Evolutionary conservation across 306 rosid genomes (phyloP).

Genomic region (Benincasa hispida): DNA sequence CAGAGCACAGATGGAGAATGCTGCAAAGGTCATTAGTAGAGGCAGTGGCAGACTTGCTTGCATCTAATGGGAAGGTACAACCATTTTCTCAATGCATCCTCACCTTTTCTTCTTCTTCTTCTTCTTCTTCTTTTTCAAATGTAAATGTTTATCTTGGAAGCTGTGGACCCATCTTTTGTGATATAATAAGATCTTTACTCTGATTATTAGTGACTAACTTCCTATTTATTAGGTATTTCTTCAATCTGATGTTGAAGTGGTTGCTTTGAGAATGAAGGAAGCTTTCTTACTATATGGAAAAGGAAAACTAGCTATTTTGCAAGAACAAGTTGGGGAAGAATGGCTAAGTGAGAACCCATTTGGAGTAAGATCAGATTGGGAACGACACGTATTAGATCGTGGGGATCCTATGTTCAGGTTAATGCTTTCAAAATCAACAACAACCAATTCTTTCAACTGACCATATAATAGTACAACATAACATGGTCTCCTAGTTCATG

Average conservation of each 20-base stretch:
- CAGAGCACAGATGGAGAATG: slow-evolving; percentile 89
- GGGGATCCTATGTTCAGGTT: slow-evolving; percentile 62
- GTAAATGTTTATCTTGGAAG: neutral
- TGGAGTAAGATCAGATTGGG: slow-evolving; percentile 81
- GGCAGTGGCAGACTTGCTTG: slow-evolving; percentile 58
- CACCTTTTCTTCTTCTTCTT: neutral
- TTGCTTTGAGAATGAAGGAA: slow-evolving; percentile 63
- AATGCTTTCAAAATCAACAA: slow-evolving; percentile 51
- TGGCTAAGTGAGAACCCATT: slow-evolving; percentile 84
- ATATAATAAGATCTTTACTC: neutral
- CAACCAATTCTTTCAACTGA: neutral
- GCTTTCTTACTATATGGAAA: slow-evolving; percentile 48
- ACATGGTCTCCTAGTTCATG: neutral
- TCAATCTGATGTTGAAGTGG: slow-evolving; percentile 72
- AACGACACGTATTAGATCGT: slow-evolving; percentile 60
- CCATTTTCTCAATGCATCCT: slow-evolving; percentile 1
- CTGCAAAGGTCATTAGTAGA: slow-evolving; percentile 67
- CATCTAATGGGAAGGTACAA: slow-evolving; percentile 56
- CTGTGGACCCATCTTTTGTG: neutral
- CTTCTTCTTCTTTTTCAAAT: no score
- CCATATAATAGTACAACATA: neutral
- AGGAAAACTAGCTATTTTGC: slow-evolving; percentile 43
- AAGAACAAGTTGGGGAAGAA: slow-evolving; percentile 24
- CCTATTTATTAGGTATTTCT: slow-evolving; percentile 54
- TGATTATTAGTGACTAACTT: neutral